Evolutionary conservation across 2,329 filamentous ascomycete genomes (phyloP), one percentile per base, ranked within the genome.

Genomic region (Nigrospora osmanthi): DNA sequence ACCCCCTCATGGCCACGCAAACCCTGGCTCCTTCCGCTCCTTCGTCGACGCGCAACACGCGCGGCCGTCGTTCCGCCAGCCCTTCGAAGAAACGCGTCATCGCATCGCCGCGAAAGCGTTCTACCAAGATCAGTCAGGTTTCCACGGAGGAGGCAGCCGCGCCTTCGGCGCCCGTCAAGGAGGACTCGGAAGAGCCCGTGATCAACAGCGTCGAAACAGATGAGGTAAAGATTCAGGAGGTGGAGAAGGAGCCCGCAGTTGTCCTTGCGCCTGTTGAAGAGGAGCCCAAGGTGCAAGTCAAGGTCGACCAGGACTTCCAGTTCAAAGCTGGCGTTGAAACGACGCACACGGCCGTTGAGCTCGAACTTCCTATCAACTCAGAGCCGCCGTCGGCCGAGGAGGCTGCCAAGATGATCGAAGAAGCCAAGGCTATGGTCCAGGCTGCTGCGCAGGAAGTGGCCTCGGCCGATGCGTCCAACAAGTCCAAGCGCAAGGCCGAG

Each of bases 341-440:
- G 1, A 85, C 82, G 45, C 80, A 80, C 53, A 90, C 85, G 7
- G 81, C 82, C 39, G 81, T 91, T 40, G 84, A 85, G 49, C 73
- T 93, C 11, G 85, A 93, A 52, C 74, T 93, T 58, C 87, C 89
- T 13, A 54, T 78, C 4, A 73, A 80, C 28, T 15, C 15, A 11
- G 80, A 87, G 49, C 74, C 89, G 10, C 83, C 86, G 0, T 78
- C 82, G 12, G 81, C 87, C 0, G 85, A 89, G 51, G 86, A 93
- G 56, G 83, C 89, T 1, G 77, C 85, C 46, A 78, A 83, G 45
- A 89, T 96, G 85, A 84, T 97, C 47, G 83, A 83, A 28, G 82
- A 88, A 57, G 93, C 93, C 31, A 89, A 85, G 68, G 80, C 83
- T 54, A 95, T 96, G 87, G 90, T 96, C 6, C 78, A 85, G 50